Base-by-base conservation (phyloP, 2,329 filamentous ascomycete genomes). In the Scedosporium apiospermum region DNA sequence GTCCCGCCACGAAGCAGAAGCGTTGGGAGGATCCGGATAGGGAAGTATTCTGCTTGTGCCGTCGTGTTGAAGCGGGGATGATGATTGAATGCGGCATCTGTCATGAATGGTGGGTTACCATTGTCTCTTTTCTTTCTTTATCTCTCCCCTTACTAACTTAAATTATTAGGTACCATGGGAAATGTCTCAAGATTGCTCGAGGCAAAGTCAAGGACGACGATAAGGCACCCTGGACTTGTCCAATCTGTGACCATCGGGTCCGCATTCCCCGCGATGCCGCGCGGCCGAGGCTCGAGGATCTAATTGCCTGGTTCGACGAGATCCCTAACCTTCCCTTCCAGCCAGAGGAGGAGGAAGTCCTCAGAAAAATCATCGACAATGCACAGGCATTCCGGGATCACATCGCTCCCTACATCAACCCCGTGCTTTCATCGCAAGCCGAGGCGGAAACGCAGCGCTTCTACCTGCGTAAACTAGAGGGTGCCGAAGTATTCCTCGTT, bases 81-180 rank as follows among this genome's bases (percentile, higher is more conserved):
- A 99, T 99, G 95, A 98, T 99, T 69, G 95, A 99, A 75, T 99
- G 95, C 73, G 95, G 98, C 73, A 81, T 97, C 46, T 99, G 95
- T 75, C 93, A 97, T 70, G 95, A 99, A 78, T 99, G 95, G 95
- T 93, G 74, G 79, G 87, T 79, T 18, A 30, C 7, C 14, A 23
- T 60, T 44, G 58, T 3, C 5, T 59, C 51, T 58, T 7, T 55
- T 9, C 2, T n/a, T 9, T 21, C 27, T 58, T n/a, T 34, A 16
- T 58, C 2, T 10, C 57, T 26, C 62, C 16, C 53, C n/a, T 1
- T 59, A 16, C 27, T 55, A 26, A 44, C 16, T 16, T 41, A 14
- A 6, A 18, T 21, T 42, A 93, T 23, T 55, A 93, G 89, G 90
- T 99, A 99, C 71, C 95, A 99, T 70, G 93, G 95, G 64, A 98